Base-by-base conservation (phyloP, 495 filamentous ascomycete species). In the Glarea lozoyensis region DNA sequence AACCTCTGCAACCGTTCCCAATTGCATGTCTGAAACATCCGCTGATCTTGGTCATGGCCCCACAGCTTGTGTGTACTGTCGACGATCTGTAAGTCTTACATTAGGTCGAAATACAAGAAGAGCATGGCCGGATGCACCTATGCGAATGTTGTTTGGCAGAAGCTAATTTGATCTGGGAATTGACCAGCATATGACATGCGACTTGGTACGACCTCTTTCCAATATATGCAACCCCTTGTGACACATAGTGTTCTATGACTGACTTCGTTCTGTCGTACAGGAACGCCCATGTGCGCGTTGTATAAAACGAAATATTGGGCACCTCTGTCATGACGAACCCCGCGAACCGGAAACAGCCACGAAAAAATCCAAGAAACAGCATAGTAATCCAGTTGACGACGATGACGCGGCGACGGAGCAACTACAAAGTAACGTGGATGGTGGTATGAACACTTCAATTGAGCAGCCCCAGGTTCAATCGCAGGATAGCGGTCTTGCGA, bases 221-320 rank as follows among this genome's bases (percentile, higher is more conserved):
- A 52, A 55, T 51, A 46, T 46, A 48, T 52, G 38, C 53, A 52
- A 42, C 49, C 45, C 46, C 39, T 46, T 19, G 49, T 49, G 41
- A 41, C 49, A 50, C 50, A 42, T 31, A 47, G 61, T 54, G 52
- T 58, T 63, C 54, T 59, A 62, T 68, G 59, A 62, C 66, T 67
- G 57, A 62, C 51, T 49, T 54, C 46, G 53, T 58, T 61, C 59
- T 54, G 60, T 63, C 55, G 60, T 59, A 61, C 61, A 92, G 88
- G 87, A 94, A 65, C 83, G 92, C 58, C 92, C 92, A 40, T 99
- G 92, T 74, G 86, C 86, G 43, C 80, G 92, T 68, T 99, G 92
- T 73, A 86, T 99, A 69, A 97, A 97, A 65, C 84, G 92, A 57
- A 94, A 94, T 70, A 99, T 99, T 62, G 92, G 90, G 52, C 92